These are phyloP conservation scores for Saccharum spontaneum DNA, from an alignment of 176 grass and related monocot species.

Conservation along the genomic window DNA sequence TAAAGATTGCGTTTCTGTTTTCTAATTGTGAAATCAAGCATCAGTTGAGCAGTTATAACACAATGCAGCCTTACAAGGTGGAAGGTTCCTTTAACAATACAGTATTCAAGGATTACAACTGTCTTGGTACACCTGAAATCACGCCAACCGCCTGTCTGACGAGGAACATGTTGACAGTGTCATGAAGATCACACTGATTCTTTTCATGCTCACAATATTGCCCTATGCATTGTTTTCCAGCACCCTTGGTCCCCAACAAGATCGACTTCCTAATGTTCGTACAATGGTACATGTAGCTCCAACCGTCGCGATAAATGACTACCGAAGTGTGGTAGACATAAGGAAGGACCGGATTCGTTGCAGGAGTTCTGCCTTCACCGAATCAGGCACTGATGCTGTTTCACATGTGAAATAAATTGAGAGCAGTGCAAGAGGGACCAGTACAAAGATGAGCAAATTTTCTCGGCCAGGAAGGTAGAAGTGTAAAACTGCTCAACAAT, in stretches of 20 bases:
- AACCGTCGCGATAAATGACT: slow-evolving; percentile 10
- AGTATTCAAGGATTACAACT: slow-evolving; percentile 18
- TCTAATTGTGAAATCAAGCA: background rate
- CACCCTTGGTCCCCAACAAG: background rate
- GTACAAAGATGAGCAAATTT: background rate
- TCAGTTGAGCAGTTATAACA: background rate
- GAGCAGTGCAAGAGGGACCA: background rate
- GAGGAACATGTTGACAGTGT: background rate
- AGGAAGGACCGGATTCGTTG: slow-evolving; percentile 87
- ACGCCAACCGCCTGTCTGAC: background rate
- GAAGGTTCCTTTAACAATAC: slow-evolving; percentile 24
- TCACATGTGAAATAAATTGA: slow-evolving; percentile 27
- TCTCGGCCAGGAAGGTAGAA: background rate
- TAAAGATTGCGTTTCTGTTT: background rate
- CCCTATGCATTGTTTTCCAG: background rate
- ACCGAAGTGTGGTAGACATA: slow-evolving; percentile 69
- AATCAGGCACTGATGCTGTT: slow-evolving; percentile 87
- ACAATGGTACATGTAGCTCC: slow-evolving; percentile 3
- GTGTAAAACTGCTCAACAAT: background rate
- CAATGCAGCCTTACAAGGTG: slow-evolving; percentile 24
- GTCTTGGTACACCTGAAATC: slow-evolving; percentile 21
- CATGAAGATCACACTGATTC: background rate
- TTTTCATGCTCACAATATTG: background rate
- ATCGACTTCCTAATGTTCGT: background rate
- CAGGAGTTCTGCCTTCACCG: slow-evolving; percentile 94